These are phyloP conservation scores for Nicotiana tomentosiformis DNA, from an alignment of 257 asterid genomes.

Conservation along the genomic window DNA sequence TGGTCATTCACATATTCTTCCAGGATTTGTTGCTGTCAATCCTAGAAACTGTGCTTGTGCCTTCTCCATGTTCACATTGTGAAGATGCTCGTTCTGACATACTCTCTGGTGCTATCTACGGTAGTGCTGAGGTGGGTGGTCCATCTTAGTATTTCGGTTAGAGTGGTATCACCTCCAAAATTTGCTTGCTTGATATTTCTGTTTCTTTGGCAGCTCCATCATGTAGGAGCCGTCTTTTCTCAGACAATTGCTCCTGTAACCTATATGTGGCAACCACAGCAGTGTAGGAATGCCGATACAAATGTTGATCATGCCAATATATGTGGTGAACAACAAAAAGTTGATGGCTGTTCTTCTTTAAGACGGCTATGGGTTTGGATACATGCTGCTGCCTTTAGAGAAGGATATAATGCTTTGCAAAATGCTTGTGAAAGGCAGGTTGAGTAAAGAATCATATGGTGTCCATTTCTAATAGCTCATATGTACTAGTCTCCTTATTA, in stretches of 20 bases:
- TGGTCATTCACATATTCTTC: slow-evolving; percentile 11
- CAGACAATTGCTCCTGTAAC: slow-evolving; percentile 71
- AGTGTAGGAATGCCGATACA: slow-evolving; percentile 8
- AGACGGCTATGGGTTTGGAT: slow-evolving; percentile 80
- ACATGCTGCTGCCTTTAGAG: slow-evolving; percentile 78
- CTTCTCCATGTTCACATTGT: slow-evolving; percentile 38
- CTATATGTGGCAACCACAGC: slow-evolving; percentile 71
- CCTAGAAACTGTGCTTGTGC: slow-evolving; percentile 45
- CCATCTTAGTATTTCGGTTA: neutral
- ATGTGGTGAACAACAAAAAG: slow-evolving; percentile 22
- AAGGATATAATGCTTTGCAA: slow-evolving; percentile 59
- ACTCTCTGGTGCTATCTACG: slow-evolving; percentile 54
- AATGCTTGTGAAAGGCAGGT: slow-evolving; percentile 55
- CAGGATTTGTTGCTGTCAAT: slow-evolving; percentile 54
- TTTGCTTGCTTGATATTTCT: slow-evolving; percentile 13
- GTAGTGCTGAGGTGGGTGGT: slow-evolving; percentile 64
- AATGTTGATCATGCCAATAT: slow-evolving; percentile 11
- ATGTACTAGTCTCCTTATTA: neutral
- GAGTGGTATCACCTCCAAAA: neutral
- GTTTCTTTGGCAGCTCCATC: slow-evolving; percentile 54
- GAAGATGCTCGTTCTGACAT: slow-evolving; percentile 34
- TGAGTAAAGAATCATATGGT: slow-evolving; percentile 10
- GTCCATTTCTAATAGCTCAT: neutral
- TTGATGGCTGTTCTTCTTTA: slow-evolving; percentile 14
- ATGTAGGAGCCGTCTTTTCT: slow-evolving; percentile 33